phyloP scores from a whole-genome alignment of 106 monocot genomes.

The Platanthera guangdongensis region DNA sequence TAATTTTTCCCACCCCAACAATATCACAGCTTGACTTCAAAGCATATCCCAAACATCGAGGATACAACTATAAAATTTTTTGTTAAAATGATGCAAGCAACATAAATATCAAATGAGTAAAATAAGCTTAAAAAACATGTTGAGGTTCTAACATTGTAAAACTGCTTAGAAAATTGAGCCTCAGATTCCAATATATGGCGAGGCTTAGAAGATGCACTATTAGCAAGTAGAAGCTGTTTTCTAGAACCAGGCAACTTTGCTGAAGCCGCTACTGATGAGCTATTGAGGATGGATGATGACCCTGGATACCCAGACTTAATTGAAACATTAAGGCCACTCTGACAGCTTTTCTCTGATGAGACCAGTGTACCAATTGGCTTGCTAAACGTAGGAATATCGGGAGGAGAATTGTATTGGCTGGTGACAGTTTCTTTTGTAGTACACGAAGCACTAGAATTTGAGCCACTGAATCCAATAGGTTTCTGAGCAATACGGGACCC shows the following conservation, averaged over 20 bases:
- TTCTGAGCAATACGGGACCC: slow-evolving; percentile 18
- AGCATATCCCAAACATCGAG: neutral
- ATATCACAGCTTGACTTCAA: neutral
- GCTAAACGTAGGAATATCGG: slow-evolving; percentile 4
- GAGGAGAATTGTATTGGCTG: slow-evolving; percentile 11
- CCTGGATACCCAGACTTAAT: slow-evolving; percentile 15
- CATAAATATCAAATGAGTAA: neutral
- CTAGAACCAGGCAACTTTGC: slow-evolving; percentile 13
- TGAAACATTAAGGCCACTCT: slow-evolving; percentile 4
- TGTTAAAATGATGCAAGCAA: neutral
- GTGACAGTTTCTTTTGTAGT: neutral
- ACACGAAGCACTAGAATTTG: neutral
- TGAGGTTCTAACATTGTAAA: slow-evolving; percentile 61
- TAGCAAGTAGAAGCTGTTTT: slow-evolving; percentile 14
- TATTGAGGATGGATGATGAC: slow-evolving; percentile 11
- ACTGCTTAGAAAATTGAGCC: slow-evolving; percentile 47
- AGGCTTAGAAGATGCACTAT: slow-evolving; percentile 21
- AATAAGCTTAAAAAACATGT: slow-evolving; percentile 5
- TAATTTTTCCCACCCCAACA: no score
- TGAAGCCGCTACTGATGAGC: slow-evolving; percentile 3
- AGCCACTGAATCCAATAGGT: slow-evolving; percentile 4
- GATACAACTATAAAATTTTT: neutral
- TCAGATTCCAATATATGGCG: slow-evolving; percentile 34
- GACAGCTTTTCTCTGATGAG: slow-evolving; percentile 12
- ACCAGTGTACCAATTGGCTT: slow-evolving; percentile 15